Evolutionary conservation across 208 protist genomes (phyloP), one percentile per base, ranked within the genome.

Genomic region (Crithidia fasciculata): DNA sequence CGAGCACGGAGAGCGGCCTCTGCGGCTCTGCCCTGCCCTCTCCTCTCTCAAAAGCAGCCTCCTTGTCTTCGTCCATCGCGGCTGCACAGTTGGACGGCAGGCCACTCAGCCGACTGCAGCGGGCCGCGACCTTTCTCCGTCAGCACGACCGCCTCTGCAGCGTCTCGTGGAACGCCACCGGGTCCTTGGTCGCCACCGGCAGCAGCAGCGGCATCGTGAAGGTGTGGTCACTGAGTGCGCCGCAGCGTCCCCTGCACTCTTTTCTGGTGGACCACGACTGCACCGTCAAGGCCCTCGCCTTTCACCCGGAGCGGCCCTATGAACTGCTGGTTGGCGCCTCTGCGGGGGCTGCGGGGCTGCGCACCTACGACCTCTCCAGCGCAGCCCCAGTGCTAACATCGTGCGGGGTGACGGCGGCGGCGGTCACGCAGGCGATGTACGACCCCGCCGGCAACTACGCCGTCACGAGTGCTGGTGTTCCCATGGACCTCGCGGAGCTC

Each of bases 241-340:
- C 82, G 16, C 74, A 83, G 54, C 55, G 69, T 2, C 82, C 85
- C 12, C 54, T 91, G 53, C 73, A 82, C 55, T 57, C 52, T n/a
- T 73, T 81, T 61, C 58, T 86, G 9, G 67, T 85, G 18, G 75
- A 77, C 58, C 66, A 52, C 3, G 78, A 85, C 45, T 80, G 78
- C 39, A 78, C 85, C 37, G 73, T 90, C 16, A 89, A 88, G 45
- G 91, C 88, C 2, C 58, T 95, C 10, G 57, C 67, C 10, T 95
- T 95, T 69, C 86, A 95, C 76, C 91, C 88, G 8, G 74, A 75
- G 10, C 84, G 84, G 47, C 85, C 88, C 16, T 89, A 92, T 56
- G 86, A 91, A 70, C 66, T 95, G 50, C 66, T 82, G 0, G 72
- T 91, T 8, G 91, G 86, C 69, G 80, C 79, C 44, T 77, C 78